A percentile compares a stretch with the other conserved stretches of the same genome.
phyloP scores from a whole-genome alignment of 2,329 filamentous ascomycete species.

The Microcyclospora tardicrescens region DNA sequence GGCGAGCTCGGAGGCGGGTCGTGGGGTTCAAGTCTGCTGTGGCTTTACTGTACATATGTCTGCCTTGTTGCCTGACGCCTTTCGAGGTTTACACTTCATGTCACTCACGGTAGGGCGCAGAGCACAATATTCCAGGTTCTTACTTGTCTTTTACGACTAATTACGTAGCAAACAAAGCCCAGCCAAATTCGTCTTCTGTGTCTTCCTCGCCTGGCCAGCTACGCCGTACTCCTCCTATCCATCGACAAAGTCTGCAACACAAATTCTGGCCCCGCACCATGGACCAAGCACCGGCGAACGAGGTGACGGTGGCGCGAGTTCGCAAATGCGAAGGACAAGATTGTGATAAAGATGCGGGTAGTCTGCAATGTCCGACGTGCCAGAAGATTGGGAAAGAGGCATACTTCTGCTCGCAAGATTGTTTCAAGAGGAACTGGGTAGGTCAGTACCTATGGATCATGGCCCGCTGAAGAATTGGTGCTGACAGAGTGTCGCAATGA shows the following conservation, averaged over 20 bases:
- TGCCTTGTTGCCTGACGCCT: no score
- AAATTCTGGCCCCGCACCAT: constrained; percentile 4
- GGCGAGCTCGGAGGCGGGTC: no score
- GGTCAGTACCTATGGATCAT: constrained; percentile 14
- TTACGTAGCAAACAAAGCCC: no score
- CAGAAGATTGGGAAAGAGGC: constrained; percentile 81
- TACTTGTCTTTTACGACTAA: no score
- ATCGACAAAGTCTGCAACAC: neutral
- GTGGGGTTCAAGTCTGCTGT: no score
- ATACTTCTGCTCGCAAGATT: constrained; percentile 96
- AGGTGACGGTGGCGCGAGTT: constrained; percentile 31
- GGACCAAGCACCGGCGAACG: constrained; percentile 23
- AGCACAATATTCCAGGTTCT: no score
- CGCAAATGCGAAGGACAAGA: constrained; percentile 69
- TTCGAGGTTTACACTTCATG: no score
- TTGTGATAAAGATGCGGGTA: constrained; percentile 74
- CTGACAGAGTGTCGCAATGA: neutral
- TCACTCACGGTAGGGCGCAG: no score
- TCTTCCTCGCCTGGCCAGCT: no score
- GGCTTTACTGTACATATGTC: no score
- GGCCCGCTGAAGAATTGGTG: neutral
- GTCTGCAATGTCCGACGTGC: constrained; percentile 88
- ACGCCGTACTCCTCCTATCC: no score
- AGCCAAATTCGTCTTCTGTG: no score
- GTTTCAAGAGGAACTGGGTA: constrained; percentile 99